Percentiles rank a stretch among this genome's conserved stretches.
These are phyloP conservation scores for Durusdinium trenchii DNA, from an alignment of 73 alveolate species.

Conservation along the genomic window DNA sequence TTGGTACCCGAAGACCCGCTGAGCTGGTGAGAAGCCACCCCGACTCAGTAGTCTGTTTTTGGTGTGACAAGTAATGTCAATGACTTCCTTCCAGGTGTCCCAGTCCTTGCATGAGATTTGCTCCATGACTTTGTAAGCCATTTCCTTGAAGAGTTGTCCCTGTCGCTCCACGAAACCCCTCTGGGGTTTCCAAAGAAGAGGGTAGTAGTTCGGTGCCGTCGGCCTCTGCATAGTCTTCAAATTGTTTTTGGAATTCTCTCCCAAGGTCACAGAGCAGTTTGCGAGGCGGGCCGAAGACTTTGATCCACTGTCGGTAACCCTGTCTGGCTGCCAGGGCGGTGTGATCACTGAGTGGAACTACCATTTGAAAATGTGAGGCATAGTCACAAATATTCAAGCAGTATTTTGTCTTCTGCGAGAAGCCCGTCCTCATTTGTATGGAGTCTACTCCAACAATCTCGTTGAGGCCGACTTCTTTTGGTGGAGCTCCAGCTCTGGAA, in stretches of 20 bases:
- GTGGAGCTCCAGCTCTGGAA: background rate
- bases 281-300: background rate
- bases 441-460: constrained; percentile 11
- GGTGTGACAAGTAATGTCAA: background rate
- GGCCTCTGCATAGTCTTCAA: background rate
- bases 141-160: background rate
- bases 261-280: background rate
- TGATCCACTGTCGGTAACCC: background rate
- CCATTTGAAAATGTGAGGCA: constrained; percentile 15
- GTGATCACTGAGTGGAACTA: background rate
- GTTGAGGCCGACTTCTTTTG: background rate
- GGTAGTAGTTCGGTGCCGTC: background rate
- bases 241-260: background rate
- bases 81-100: background rate
- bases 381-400: background rate
- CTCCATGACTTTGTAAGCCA: background rate
- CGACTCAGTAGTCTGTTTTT: background rate
- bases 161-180: background rate
- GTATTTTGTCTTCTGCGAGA: background rate
- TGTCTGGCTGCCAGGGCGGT: background rate
- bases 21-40: background rate
- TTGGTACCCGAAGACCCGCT: background rate
- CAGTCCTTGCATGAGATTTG: no score
- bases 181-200: background rate
- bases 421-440: background rate